phyloP scores from a whole-genome alignment of 169 alveolate genomes.

The Miamiensis avidus region DNA sequence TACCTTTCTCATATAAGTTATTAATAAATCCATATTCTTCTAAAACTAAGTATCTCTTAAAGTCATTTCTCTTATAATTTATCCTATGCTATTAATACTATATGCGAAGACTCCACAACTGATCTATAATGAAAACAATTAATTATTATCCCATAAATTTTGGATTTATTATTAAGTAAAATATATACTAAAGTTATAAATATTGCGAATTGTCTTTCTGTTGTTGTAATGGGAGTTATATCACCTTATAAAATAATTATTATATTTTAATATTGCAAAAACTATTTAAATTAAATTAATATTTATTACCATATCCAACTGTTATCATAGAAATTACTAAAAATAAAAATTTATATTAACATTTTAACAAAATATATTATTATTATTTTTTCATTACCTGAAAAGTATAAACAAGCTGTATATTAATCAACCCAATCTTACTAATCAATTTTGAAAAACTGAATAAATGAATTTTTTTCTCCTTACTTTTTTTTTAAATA shows the following conservation, averaged over 20 bases:
- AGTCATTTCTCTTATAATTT: constrained; percentile 2
- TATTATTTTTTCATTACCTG: too few relatives aligned
- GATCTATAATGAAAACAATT: not conserved
- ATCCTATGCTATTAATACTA: constrained; percentile 19
- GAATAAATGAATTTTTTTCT: not conserved
- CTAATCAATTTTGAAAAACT: not conserved
- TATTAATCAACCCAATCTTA: not conserved
- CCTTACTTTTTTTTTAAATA: not conserved
- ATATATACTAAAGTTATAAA: not conserved
- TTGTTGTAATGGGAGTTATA: constrained; percentile 7
- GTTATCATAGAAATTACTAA: constrained; percentile 20
- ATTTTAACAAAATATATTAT: too few relatives aligned
- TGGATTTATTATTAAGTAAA: too few relatives aligned
- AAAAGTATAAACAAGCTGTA: not conserved
- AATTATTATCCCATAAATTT: too few relatives aligned
- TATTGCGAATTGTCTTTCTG: constrained; percentile 8
- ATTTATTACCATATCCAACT: constrained; percentile 34
- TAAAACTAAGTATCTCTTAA: not conserved
- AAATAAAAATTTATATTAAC: too few relatives aligned
- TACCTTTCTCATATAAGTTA: constrained; percentile 8
- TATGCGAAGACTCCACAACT: constrained; percentile 31
- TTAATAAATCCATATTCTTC: not conserved
- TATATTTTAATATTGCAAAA: too few relatives aligned
- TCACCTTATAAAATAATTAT: too few relatives aligned
- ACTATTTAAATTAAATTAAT: too few relatives aligned